phyloP scores from a whole-genome alignment of 1,284 basidiomycete genomes.

The Fereydounia khargensis region DNA sequence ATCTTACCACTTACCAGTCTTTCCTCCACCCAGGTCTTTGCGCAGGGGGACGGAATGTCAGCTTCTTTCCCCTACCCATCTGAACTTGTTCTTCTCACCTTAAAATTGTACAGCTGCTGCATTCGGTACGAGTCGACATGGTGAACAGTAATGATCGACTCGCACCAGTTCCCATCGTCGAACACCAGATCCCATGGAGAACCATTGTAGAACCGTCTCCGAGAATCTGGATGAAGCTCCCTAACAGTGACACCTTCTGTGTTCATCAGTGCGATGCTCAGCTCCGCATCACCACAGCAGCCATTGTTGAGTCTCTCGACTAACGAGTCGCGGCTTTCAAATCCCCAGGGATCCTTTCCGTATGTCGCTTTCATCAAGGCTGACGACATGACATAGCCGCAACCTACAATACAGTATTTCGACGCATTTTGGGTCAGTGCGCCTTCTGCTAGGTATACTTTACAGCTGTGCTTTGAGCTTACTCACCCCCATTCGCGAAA shows the following conservation, averaged over 20 bases:
- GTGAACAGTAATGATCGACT: neutral
- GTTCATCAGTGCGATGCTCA: neutral
- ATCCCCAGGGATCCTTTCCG: neutral
- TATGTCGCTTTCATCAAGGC: neutral
- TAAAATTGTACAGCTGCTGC: neutral
- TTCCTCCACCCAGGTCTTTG: too few species aligned
- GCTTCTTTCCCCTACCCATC: too few species aligned
- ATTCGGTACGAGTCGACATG: neutral
- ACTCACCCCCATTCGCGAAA: neutral
- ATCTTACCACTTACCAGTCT: too few species aligned
- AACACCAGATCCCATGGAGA: neutral
- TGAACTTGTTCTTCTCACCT: too few species aligned
- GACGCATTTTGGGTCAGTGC: too few species aligned
- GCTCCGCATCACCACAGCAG: conserved; percentile 1
- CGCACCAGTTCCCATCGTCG: neutral
- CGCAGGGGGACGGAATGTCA: too few species aligned
- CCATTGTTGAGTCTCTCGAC: neutral
- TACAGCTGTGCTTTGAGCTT: too few species aligned
- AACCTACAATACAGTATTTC: too few species aligned
- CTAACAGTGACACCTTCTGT: neutral
- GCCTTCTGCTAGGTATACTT: too few species aligned
- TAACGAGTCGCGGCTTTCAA: neutral
- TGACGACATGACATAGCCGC: neutral
- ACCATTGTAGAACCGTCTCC: neutral
- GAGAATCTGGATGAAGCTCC: neutral